A percentile compares a stretch with the other conserved stretches of the same genome.
Conservation (phyloP, 441 rosid species). For the Breynia disticha region DNA sequence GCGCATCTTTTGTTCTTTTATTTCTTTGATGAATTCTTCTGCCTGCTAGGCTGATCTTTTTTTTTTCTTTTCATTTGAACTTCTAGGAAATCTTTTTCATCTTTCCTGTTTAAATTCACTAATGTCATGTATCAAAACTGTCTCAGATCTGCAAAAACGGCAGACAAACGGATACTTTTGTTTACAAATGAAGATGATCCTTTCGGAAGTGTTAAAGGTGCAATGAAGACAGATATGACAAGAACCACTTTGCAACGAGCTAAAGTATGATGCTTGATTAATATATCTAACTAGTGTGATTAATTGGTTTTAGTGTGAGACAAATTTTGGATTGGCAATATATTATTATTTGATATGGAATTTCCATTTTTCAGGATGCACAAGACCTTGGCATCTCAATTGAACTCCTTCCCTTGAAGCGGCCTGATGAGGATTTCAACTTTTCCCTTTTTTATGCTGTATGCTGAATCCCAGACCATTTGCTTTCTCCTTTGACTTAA, state of each 20-base stretch:
- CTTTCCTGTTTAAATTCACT: constrained; percentile 8
- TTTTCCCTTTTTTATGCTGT: constrained; percentile 60
- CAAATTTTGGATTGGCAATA: background rate
- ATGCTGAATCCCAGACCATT: constrained; percentile 22
- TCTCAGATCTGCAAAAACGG: constrained; percentile 75
- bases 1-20: background rate
- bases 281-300: constrained; percentile 2
- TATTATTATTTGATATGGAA: constrained; percentile 8
- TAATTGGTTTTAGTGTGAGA: constrained; percentile 3
- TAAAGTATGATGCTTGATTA: constrained; percentile 36
- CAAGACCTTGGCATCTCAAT: constrained; percentile 92
- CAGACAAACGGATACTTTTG: constrained; percentile 69
- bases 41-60: background rate
- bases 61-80: background rate
- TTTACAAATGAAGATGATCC: constrained; percentile 95
- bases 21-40: background rate
- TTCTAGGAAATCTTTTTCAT: background rate
- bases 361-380: constrained; percentile 50
- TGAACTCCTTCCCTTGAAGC: constrained; percentile 77
- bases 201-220: constrained; percentile 68
- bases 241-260: constrained; percentile 96
- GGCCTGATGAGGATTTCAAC: constrained; percentile 51
- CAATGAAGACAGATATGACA: constrained; percentile 70
- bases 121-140: constrained; percentile 18
- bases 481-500: constrained; percentile 16